Base-by-base conservation (phyloP, 768 basidiomycete genomes). In the Amanita muscaria region DNA sequence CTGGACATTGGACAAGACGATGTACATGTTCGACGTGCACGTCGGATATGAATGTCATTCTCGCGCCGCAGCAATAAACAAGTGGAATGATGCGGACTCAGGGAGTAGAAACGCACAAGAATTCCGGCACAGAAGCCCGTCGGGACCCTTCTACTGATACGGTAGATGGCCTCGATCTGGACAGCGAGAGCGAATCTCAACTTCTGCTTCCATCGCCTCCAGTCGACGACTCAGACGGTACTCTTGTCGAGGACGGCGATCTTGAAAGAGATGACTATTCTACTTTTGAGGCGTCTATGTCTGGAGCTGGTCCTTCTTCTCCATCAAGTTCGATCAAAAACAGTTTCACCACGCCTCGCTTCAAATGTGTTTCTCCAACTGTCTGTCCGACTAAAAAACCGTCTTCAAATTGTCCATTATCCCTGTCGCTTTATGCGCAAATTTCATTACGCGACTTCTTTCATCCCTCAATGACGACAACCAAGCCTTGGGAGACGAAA, bases 1-100 rank as follows among this genome's bases (percentile, higher is more conserved):
- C 37, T 83, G 80, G 76, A 83, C 82, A 15, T 76, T 84, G 54
- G 61, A 67, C 34, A 84, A 84, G 65, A 72, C 69, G 31, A 51
- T 83, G n/a, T 84, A 76, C 66, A 68, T 79, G 59, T 72, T 72
- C 49, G 76, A 80, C 49, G 57, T 85, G 54, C 73, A 75, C 33
- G 58, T 36, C 32, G 46, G 39, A n/a, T 30, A 15, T 15, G 45
- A 46, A 31, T 39, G 45, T 36, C 29, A 23, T 15, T 16, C 3
- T 10, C 36, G 22, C n/a, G 36, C 1, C 14, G 16, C 37, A 5
- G 25, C 18, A 16, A n/a, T 23, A 12, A 22, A 31, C 1, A 40
- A 39, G 30, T 19, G 24, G 37, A 40, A 31, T n/a, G 32, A 5
- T 14, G 22, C n/a, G 14, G 37, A 15, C 11, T 49, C 19, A 25